phyloP scores from a whole-genome alignment of 225 moss, liverwort and hornwort species.

The Rhytidiadelphus loreus region DNA sequence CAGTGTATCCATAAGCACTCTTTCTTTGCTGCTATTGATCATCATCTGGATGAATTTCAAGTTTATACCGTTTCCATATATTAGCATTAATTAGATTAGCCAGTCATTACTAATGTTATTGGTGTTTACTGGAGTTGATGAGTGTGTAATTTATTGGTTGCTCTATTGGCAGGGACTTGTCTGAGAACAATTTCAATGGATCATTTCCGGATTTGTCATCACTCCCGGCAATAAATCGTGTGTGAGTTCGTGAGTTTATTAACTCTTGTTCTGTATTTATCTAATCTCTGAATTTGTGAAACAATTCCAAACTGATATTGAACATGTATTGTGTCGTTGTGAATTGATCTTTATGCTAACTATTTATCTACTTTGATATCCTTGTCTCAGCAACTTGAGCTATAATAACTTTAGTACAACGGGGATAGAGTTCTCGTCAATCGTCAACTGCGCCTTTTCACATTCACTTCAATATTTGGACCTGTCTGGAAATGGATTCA shows the following conservation, averaged over 20 bases:
- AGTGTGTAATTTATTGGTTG: not conserved
- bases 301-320: not conserved
- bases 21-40: not conserved
- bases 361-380: not conserved
- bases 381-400: conserved; percentile 1
- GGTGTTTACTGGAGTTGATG: not conserved
- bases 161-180: not conserved
- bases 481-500: not conserved
- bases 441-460: not conserved
- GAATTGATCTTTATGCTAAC: not conserved
- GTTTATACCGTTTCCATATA: not conserved
- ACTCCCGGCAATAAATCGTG: not conserved
- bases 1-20: not conserved
- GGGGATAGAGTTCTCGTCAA: not conserved
- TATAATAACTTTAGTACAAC: not conserved
- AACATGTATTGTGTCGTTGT: not conserved
- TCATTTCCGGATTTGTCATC: not conserved
- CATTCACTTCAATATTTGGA: not conserved
- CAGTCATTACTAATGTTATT: not conserved
- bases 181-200: not conserved
- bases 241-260: not conserved
- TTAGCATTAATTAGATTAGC: not conserved
- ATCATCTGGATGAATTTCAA: not conserved
- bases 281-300: not conserved
- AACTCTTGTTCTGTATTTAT: not conserved